These are phyloP conservation scores for Fragaria vesca DNA, from an alignment of 306 rosid genomes.

Conservation along the genomic window DNA sequence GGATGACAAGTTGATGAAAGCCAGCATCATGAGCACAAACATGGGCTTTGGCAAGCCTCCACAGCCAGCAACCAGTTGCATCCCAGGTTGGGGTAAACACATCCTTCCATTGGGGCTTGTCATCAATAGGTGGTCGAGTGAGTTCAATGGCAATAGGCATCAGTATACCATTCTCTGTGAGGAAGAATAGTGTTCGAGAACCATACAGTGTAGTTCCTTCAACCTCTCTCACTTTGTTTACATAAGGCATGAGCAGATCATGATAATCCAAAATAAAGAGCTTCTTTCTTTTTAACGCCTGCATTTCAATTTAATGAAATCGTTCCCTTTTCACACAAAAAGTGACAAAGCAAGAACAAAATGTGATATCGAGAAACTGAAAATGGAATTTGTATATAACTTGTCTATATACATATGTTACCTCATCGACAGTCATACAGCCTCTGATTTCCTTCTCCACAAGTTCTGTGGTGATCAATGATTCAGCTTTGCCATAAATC, in stretches of 20 bases:
- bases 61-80: constrained; percentile 35
- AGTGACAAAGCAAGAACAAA: background rate
- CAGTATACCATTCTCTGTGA: constrained; percentile 28
- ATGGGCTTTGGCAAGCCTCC: constrained; percentile 40
- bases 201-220: constrained; percentile 40
- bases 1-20: constrained; percentile 39
- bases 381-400: background rate
- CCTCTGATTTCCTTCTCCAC: constrained; percentile 36
- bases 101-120: constrained; percentile 34
- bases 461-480: constrained; percentile 33
- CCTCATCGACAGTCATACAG: constrained; percentile 37
- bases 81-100: constrained; percentile 31
- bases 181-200: constrained; percentile 38
- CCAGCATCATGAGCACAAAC: constrained; percentile 39
- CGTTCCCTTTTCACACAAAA: background rate
- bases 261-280: constrained; percentile 36
- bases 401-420: background rate
- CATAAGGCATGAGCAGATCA: constrained; percentile 35
- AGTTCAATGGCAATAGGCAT: constrained; percentile 41
- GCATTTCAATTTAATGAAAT: background rate
- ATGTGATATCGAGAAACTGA: background rate
- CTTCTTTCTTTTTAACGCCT: constrained; percentile 37
- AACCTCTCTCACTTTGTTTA: constrained; percentile 34
- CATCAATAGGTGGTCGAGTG: constrained; percentile 31
- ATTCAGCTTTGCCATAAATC: constrained; percentile 39